Percentiles rank a stretch among this genome's conserved stretches.
Evolutionary conservation across 805 yeast species (phyloP).

Genomic region (Yarrowia yakushimensis): DNA sequence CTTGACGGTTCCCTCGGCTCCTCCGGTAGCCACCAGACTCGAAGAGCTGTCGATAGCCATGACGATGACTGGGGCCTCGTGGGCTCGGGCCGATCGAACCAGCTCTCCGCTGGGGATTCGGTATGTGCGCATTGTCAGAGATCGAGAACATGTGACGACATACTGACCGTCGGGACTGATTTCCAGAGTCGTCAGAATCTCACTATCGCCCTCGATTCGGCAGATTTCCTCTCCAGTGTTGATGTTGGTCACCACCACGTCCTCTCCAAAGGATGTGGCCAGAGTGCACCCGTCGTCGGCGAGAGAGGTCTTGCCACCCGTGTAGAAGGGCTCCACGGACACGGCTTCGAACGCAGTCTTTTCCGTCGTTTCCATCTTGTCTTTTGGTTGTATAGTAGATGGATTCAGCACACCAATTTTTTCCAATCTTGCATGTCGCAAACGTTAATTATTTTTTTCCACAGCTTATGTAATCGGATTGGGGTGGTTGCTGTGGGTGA

Average conservation of each 20-base stretch:
- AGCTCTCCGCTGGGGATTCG: constrained; percentile 41
- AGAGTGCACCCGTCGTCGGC: constrained; percentile 58
- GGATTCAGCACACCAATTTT: neutral
- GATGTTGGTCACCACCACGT: constrained; percentile 65
- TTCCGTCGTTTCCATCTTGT: constrained; percentile 12
- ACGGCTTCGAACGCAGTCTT: constrained; percentile 45
- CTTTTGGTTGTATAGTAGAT: neutral
- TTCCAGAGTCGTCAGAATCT: constrained; percentile 66
- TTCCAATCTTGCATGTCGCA: constrained; percentile 4
- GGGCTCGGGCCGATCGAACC: constrained; percentile 40
- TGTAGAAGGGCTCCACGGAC: constrained; percentile 75
- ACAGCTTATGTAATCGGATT: neutral
- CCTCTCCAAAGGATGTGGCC: constrained; percentile 80
- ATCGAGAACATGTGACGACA: constrained; percentile 73
- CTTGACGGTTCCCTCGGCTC: constrained; percentile 86
- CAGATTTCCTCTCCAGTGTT: constrained; percentile 54
- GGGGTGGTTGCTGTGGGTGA: no score
- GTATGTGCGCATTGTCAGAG: constrained; percentile 74
- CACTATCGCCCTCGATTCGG: constrained; percentile 80
- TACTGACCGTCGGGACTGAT: constrained; percentile 71
- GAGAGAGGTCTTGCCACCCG: constrained; percentile 77
- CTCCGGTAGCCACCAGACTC: constrained; percentile 86
- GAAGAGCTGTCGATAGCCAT: constrained; percentile 75
- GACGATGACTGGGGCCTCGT: constrained; percentile 74
- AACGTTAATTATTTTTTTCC: neutral